Evolutionary conservation across 371 early-diverging fungal genomes (phyloP).

Genomic region (Mortierella sp.): DNA sequence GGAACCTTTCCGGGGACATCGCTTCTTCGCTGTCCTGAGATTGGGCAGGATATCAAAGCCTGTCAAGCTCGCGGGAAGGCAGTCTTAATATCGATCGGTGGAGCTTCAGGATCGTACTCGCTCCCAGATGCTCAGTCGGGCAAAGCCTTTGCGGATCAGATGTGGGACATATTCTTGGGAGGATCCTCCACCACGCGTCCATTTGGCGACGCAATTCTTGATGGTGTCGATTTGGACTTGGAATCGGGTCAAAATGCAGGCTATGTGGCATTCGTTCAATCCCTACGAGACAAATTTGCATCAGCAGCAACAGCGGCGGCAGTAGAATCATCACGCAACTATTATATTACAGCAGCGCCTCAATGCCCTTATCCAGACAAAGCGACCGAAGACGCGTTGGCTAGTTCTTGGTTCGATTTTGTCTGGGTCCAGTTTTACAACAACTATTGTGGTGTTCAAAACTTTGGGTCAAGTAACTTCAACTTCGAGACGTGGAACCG

Average conservation of each 20-base stretch:
- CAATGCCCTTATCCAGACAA: conserved; percentile 71
- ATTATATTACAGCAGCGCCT: conserved; percentile 65
- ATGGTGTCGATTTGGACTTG: conserved; percentile 81
- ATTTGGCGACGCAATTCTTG: conserved; percentile 73
- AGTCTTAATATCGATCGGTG: conserved; percentile 66
- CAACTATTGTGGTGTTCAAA: conserved; percentile 71
- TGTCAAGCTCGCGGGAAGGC: conserved; percentile 74
- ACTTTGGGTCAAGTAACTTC: conserved; percentile 59
- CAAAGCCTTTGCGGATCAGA: conserved; percentile 63
- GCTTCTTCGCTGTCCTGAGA: conserved; percentile 61
- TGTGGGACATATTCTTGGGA: conserved; percentile 74
- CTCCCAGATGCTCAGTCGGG: conserved; percentile 62
- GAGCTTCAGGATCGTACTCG: conserved; percentile 72
- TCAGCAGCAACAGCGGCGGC: neutral
- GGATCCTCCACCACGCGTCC: conserved; percentile 67
- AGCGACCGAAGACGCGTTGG: conserved; percentile 65
- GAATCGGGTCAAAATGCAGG: conserved; percentile 68
- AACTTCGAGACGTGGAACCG: conserved; percentile 74
- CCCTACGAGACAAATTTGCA: conserved; percentile 55
- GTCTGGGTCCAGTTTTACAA: conserved; percentile 85
- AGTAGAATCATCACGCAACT: no score
- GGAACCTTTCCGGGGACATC: conserved; percentile 58
- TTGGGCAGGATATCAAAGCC: conserved; percentile 67
- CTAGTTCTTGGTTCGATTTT: conserved; percentile 73
- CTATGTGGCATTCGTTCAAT: conserved; percentile 64